These are phyloP conservation scores for Byssothecium circinans DNA, from an alignment of 2,329 filamentous ascomycete genomes.

Conservation along the genomic window DNA sequence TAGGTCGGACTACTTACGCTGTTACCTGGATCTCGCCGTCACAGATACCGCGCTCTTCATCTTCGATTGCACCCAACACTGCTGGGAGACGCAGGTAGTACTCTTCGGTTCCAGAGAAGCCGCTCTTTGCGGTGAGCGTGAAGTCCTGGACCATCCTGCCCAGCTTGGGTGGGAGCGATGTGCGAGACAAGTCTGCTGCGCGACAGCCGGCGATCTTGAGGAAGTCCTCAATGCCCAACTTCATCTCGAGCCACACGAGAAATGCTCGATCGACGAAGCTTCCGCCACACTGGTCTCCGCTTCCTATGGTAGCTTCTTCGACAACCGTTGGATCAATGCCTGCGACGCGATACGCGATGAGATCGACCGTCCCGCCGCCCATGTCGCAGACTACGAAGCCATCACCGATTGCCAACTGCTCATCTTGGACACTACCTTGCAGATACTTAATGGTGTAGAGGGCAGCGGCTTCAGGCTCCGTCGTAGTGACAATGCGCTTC, in stretches of 20 bases:
- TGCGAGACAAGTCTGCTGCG: constrained; percentile 15
- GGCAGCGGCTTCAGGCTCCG: constrained; percentile 33
- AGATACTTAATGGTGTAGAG: constrained; percentile 26
- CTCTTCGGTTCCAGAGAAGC: constrained; percentile 22
- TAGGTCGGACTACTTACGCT: too few species aligned
- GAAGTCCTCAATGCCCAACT: constrained; percentile 24
- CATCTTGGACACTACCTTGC: constrained; percentile 12
- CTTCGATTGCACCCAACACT: constrained; percentile 19
- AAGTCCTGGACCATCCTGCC: constrained; percentile 27
- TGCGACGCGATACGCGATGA: constrained; percentile 27
- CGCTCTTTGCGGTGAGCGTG: constrained; percentile 17
- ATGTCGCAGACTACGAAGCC: constrained; percentile 34
- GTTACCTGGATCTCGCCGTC: constrained; percentile 28
- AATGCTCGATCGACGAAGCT: constrained; percentile 31
- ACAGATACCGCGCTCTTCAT: constrained; percentile 15
- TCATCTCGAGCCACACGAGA: constrained; percentile 23
- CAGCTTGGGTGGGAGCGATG: constrained; percentile 13
- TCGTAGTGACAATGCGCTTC: constrained; percentile 2
- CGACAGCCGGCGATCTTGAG: constrained; percentile 16
- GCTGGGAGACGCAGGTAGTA: constrained; percentile 19
- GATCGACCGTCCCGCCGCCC: constrained; percentile 34
- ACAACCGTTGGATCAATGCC: constrained; percentile 12
- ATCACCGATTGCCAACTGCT: constrained; percentile 15
- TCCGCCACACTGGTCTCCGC: constrained; percentile 31
- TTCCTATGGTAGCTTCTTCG: constrained; percentile 26